Evolutionary conservation across 352 stramenopile genomes (phyloP), one percentile per base, ranked within the genome.

Genomic region (Phytophthora pseudosyringae): DNA sequence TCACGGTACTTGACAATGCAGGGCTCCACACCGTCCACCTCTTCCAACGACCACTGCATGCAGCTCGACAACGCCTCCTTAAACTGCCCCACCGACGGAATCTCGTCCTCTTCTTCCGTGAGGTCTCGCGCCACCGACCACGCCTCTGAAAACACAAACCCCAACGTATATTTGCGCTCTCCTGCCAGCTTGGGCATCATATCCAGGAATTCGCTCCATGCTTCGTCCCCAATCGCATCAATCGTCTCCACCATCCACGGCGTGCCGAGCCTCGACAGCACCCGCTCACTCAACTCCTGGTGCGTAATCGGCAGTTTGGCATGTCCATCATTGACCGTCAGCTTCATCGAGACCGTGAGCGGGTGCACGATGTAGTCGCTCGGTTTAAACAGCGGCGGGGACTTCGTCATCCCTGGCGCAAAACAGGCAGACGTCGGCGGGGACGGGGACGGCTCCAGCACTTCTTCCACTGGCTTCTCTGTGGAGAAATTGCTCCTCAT

Each of bases 111-210:
- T 66, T 93, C 84, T 54, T 95, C 88, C 1, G 73, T 80, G 1
- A 86, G 55, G 1, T 95, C 87, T 43, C 82, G 73, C 21, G 88
- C 88, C 5, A 95, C 83, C 0, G 82, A 80, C 88, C 88, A 95
- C 1, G 88, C 86, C 57, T 95, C 86, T 0, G 83, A 90, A 47
- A 94, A 95, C 29, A 95, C 87, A 64, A 95, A 95, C 0, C 81
- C 83, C 25, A 95, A 63, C 38, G 83, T 92, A 71, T 95, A 95
- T 62, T 88, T 88, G 33, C 86, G 81, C 16, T 80, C 79, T 25
- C 85, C 77, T 0, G 85, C 83, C 5, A 95, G 67, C 63, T 83
- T 83, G 2, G 85, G 87, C 87, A 95, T 95, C 18, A 67, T 72
- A 0, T 68, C 41, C 5, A 95, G 59, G 38, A 95, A 95, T 33